A percentile compares a stretch with the other conserved stretches of the same genome.
Evolutionary conservation across 2,329 filamentous ascomycete genomes (phyloP).

Genomic region (Trichoderma oligosporum): DNA sequence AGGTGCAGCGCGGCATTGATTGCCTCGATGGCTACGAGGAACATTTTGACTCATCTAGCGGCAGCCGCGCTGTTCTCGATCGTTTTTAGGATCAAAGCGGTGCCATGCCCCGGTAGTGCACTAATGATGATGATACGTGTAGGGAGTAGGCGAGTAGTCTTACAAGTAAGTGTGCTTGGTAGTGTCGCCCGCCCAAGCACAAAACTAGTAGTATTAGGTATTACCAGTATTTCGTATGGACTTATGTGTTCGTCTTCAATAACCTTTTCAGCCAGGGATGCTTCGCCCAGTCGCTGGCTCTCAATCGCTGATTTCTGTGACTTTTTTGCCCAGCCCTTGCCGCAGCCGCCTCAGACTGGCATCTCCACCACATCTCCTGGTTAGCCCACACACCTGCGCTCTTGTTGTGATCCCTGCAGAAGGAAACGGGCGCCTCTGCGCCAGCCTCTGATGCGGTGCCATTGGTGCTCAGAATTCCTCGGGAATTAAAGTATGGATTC

Average conservation of each 20-base stretch:
- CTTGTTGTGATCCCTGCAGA: conserved; percentile 26
- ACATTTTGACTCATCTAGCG: conserved; percentile 4
- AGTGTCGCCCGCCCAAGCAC: not conserved
- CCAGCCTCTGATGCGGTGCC: conserved; percentile 13
- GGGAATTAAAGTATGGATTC: conserved; percentile 4
- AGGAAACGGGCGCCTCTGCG: conserved; percentile 20
- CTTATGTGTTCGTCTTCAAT: not conserved
- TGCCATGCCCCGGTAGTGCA: conserved; percentile 14
- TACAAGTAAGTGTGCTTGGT: not conserved
- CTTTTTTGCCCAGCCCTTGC: conserved; percentile 8
- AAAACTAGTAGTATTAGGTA: no score
- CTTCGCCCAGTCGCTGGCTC: not conserved
- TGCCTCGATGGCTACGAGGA: not conserved
- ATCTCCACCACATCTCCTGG: conserved; percentile 17
- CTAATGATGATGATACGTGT: not conserved
- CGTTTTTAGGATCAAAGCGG: conserved; percentile 14
- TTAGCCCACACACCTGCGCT: conserved; percentile 19
- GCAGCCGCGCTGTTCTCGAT: conserved; percentile 5
- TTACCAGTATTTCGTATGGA: no score
- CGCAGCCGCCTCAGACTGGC: conserved; percentile 17
- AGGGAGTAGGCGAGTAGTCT: not conserved
- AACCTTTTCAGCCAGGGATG: not conserved
- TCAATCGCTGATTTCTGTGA: not conserved
- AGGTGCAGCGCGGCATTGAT: not conserved
- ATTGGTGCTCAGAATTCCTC: conserved; percentile 21